Percentiles rank a stretch among this genome's conserved stretches.
These are phyloP conservation scores for Verticillium tricorpus DNA, from an alignment of 2,329 filamentous ascomycete species.

Conservation along the genomic window DNA sequence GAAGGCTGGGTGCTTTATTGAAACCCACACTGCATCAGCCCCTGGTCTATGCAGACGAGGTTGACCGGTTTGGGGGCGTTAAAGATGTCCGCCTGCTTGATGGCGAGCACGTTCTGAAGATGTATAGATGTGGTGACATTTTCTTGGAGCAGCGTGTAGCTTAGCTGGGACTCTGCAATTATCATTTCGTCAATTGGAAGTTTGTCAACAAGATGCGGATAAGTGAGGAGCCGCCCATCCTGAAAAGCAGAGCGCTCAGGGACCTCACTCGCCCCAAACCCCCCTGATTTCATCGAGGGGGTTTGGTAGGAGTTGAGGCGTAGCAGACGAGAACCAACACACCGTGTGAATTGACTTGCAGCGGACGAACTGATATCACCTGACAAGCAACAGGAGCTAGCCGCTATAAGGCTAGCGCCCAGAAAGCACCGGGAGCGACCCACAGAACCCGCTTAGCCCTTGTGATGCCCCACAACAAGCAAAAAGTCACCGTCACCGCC, in stretches of 20 bases:
- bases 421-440: not conserved
- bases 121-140: not conserved
- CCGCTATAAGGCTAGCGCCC: not conserved
- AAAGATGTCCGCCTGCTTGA: not conserved
- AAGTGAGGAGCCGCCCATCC: too few species aligned
- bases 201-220: too few species aligned
- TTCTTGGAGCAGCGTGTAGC: too few species aligned
- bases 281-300: too few species aligned
- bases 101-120: not conserved
- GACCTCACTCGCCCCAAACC: too few species aligned
- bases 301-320: not conserved
- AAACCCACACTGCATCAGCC: not conserved
- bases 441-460: not conserved
- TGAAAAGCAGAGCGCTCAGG: too few species aligned
- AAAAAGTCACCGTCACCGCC: conserved; percentile 1
- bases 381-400: not conserved
- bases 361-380: not conserved
- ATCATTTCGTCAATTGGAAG: too few species aligned
- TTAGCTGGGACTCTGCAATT: too few species aligned
- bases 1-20: not conserved
- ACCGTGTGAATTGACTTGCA: not conserved
- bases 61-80: not conserved
- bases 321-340: not conserved
- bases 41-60: not conserved
- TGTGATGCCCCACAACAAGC: not conserved